These are phyloP conservation scores for Phaeosphaeriaceae sp. DNA, from an alignment of 2,329 filamentous ascomycete species.

Conservation along the genomic window DNA sequence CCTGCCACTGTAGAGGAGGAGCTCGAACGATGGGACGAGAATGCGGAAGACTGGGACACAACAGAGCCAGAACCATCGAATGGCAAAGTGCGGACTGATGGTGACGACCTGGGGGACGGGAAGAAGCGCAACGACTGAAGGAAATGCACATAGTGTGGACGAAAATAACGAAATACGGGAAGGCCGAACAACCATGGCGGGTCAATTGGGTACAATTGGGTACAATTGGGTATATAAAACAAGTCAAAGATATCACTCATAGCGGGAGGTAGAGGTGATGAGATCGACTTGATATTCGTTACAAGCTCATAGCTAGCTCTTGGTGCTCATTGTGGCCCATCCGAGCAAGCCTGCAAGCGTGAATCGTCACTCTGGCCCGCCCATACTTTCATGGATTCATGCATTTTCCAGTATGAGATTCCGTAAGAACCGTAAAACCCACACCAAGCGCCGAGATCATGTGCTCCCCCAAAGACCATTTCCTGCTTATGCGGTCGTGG, in stretches of 20 bases:
- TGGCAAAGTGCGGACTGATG: slow-evolving; percentile 32
- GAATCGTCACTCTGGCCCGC: slow-evolving; percentile 41
- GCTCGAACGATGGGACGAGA: slow-evolving; percentile 94
- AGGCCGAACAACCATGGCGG: not conserved
- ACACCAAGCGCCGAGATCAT: slow-evolving; percentile 46
- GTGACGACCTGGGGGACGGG: slow-evolving; percentile 40
- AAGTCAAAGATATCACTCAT: slow-evolving; percentile 1
- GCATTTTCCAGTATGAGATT: slow-evolving; percentile 45
- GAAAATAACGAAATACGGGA: slow-evolving; percentile 6
- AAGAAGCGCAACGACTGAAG: slow-evolving; percentile 54
- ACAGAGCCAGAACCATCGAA: slow-evolving; percentile 53
- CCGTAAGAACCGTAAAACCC: slow-evolving; percentile 43
- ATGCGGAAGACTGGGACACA: slow-evolving; percentile 72
- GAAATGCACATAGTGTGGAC: slow-evolving; percentile 13
- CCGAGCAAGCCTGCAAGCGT: slow-evolving; percentile 38
- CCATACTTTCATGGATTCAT: slow-evolving; percentile 41
- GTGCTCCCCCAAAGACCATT: slow-evolving; percentile 22
- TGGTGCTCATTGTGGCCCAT: slow-evolving; percentile 35
- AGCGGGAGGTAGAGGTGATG: slow-evolving; percentile 16
- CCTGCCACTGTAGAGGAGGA: slow-evolving; percentile 70
- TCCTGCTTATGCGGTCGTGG: slow-evolving; percentile 43
- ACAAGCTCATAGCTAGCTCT: slow-evolving; percentile 45
- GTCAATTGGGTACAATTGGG: too few species aligned
- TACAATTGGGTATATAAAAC: too few species aligned
- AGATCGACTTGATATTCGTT: slow-evolving; percentile 46